phyloP scores from a whole-genome alignment of 306 rosid genomes.

The Datisca glomerata region DNA sequence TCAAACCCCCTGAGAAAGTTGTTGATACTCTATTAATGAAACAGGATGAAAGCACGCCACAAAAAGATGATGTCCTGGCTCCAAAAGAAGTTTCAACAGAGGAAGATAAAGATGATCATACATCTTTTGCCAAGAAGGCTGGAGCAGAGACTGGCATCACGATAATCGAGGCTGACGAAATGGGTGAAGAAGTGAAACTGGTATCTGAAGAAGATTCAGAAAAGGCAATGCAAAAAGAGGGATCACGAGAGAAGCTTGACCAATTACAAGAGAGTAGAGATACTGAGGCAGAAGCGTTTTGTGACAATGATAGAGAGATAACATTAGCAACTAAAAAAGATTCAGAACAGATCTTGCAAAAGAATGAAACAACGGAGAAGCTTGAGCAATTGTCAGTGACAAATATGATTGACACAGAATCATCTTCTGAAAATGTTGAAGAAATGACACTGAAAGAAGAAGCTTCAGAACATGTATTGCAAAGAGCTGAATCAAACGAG shows the following conservation, averaged over 20 bases:
- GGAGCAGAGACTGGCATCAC: conserved; percentile 2
- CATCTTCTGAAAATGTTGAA: conserved; percentile 7
- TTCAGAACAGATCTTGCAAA: neutral
- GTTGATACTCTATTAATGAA: conserved; percentile 2
- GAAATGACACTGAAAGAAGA: neutral
- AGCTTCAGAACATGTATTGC: neutral
- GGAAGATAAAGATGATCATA: too few species aligned
- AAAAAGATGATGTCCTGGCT: too few species aligned
- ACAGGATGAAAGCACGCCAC: conserved; percentile 11
- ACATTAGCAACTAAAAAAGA: neutral
- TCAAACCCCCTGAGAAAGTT: conserved; percentile 4
- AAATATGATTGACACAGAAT: conserved; percentile 8
- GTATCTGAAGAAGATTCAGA: conserved; percentile 8
- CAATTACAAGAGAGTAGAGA: conserved; percentile 9
- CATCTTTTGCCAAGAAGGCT: neutral
- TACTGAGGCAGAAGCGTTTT: conserved; percentile 5
- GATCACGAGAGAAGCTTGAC: conserved; percentile 12
- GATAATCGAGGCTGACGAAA: conserved; percentile 5
- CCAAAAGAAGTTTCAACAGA: conserved; percentile 9
- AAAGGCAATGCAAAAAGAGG: conserved; percentile 6
- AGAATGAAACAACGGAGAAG: conserved; percentile 14
- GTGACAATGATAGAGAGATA: conserved; percentile 3
- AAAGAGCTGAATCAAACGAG: neutral
- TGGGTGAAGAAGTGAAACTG: conserved; percentile 1
- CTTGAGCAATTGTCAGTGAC: conserved; percentile 7